These are phyloP conservation scores for Pseudonitzschia pungens DNA, from an alignment of 108 stramenopile genomes.

Conservation along the genomic window DNA sequence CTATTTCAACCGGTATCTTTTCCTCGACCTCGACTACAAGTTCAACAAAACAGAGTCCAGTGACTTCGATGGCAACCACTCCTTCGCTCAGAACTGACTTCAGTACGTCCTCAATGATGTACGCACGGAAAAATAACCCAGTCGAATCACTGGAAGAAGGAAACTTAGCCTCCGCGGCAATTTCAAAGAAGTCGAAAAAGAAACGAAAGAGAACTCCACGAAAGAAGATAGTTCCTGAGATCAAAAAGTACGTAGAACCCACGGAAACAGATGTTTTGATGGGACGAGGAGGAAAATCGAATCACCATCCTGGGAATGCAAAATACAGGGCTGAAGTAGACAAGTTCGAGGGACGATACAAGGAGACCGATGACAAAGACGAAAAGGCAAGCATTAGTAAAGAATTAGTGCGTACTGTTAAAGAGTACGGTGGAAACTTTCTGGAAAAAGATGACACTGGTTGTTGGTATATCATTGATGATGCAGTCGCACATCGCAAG, in stretches of 20 bases:
- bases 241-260: constrained; percentile 27
- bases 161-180: neutral
- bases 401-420: constrained; percentile 36
- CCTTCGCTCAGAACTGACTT: constrained; percentile 6
- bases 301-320: constrained; percentile 55
- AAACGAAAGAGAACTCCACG: constrained; percentile 34
- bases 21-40: neutral
- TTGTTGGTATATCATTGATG: constrained; percentile 35
- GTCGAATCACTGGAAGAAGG: neutral
- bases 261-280: constrained; percentile 36
- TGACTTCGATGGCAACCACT: neutral
- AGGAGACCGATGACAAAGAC: constrained; percentile 32
- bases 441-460: constrained; percentile 40
- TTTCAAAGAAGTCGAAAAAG: constrained; percentile 20
- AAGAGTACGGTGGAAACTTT: constrained; percentile 42
- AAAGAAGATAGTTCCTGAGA: constrained; percentile 35
- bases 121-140: neutral
- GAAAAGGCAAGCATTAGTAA: constrained; percentile 46
- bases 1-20: constrained; percentile 21
- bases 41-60: neutral
- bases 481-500: constrained; percentile 46
- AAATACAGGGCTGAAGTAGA: constrained; percentile 42
- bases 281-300: constrained; percentile 49
- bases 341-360: constrained; percentile 37
- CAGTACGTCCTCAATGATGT: neutral